Evolutionary conservation across 169 alveolate genomes (phyloP).

Genomic region (Theileria parva): DNA sequence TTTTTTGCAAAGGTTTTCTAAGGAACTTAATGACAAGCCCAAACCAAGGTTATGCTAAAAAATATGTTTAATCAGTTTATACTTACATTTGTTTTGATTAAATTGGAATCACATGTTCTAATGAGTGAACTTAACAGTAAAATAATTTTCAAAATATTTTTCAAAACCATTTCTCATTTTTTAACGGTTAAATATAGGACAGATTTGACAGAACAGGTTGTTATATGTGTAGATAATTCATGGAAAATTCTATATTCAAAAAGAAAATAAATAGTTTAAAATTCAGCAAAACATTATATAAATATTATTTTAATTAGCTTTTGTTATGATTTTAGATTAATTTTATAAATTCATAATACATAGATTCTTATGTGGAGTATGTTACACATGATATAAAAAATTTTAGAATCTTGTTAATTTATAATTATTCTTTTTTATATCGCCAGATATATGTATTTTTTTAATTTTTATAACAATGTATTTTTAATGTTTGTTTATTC

Average conservation of each 20-base stretch:
- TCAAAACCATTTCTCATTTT: constrained; percentile 21
- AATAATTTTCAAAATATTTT: background rate
- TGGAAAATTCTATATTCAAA: background rate
- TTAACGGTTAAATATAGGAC: background rate
- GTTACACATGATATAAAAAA: background rate
- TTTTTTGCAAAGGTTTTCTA: constrained; percentile 6
- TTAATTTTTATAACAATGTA: background rate
- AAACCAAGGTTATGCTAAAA: constrained; percentile 38
- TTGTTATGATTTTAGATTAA: background rate
- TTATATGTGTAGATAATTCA: background rate
- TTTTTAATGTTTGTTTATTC: constrained; percentile 1
- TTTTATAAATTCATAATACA: background rate
- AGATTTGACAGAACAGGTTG: background rate
- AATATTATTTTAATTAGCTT: no score
- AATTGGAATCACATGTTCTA: constrained; percentile 9
- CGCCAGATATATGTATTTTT: background rate
- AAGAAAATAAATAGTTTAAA: background rate
- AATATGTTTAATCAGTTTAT: background rate
- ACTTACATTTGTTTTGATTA: constrained; percentile 16
- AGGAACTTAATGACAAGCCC: background rate
- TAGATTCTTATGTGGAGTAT: background rate
- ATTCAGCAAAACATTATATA: no score
- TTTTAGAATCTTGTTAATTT: background rate
- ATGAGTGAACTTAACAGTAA: background rate
- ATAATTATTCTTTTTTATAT: background rate